Evolutionary conservation across 805 yeast genomes (phyloP).

Genomic region (Tetrapisispora iriomotensis): DNA sequence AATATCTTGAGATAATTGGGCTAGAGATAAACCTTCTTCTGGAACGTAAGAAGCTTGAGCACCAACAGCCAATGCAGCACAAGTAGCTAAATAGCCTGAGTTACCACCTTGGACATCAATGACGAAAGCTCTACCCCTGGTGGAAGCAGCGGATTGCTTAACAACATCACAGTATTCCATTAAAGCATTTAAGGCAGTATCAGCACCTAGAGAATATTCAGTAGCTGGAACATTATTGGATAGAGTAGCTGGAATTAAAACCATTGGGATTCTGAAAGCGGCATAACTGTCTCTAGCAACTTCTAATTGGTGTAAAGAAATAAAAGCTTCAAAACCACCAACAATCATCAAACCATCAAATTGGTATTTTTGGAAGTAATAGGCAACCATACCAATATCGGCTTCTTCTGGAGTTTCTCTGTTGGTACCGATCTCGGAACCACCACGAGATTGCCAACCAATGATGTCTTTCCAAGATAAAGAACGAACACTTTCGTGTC

Average conservation of each 20-base stretch:
- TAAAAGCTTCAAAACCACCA: conserved; percentile 77
- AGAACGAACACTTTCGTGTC: conserved; percentile 50
- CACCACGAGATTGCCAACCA: conserved; percentile 67
- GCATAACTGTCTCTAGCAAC: conserved; percentile 53
- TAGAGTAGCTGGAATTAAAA: conserved; percentile 68
- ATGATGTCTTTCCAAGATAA: conserved; percentile 61
- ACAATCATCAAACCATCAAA: conserved; percentile 64
- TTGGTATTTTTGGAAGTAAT: conserved; percentile 55
- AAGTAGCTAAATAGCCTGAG: conserved; percentile 68
- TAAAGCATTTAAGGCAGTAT: conserved; percentile 63
- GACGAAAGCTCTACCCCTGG: conserved; percentile 69
- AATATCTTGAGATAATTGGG: conserved; percentile 56
- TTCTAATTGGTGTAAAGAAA: conserved; percentile 59
- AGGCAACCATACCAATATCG: conserved; percentile 63
- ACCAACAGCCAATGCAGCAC: conserved; percentile 59
- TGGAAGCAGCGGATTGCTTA: conserved; percentile 68
- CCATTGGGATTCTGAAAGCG: conserved; percentile 67
- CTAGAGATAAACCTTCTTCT: conserved; percentile 54
- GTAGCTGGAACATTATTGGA: conserved; percentile 79
- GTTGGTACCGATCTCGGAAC: conserved; percentile 77
- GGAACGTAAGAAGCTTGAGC: conserved; percentile 71
- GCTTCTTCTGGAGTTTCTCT: conserved; percentile 56
- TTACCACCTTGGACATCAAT: conserved; percentile 84
- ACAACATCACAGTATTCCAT: conserved; percentile 70
- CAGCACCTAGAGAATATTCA: conserved; percentile 67